These are phyloP conservation scores for Ophiocordyceps camponoti-leonardi DNA, from an alignment of 2,329 filamentous ascomycete genomes.

Conservation along the genomic window DNA sequence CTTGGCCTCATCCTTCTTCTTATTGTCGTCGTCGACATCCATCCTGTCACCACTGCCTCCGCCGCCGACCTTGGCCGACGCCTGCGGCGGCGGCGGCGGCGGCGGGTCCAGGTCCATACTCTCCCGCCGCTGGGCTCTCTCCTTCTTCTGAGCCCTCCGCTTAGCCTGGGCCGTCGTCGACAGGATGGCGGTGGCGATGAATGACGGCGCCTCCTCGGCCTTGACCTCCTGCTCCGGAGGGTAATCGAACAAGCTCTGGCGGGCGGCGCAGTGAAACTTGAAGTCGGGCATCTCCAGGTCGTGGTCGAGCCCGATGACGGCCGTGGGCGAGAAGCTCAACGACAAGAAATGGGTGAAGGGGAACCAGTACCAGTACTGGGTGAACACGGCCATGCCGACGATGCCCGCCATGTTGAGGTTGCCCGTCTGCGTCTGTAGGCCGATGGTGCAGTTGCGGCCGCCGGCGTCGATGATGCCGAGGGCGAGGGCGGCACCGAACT, in stretches of 20 bases:
- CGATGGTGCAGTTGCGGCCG: conserved; percentile 95
- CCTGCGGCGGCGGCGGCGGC: conserved; percentile 26
- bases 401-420: conserved; percentile 98
- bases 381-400: conserved; percentile 95
- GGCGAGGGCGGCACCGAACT: conserved; percentile 87
- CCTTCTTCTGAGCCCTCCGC: conserved; percentile 84
- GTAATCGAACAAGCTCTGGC: conserved; percentile 93
- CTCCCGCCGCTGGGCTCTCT: conserved; percentile 72
- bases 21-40: conserved; percentile 60
- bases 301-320: conserved; percentile 86
- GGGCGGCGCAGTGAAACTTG: conserved; percentile 89
- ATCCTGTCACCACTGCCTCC: conserved; percentile 73
- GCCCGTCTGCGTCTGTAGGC: conserved; percentile 90
- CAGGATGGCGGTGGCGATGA: conserved; percentile 87
- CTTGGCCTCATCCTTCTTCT: conserved; percentile 42
- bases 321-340: conserved; percentile 88
- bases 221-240: conserved; percentile 94
- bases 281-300: conserved; percentile 86
- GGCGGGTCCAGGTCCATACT: conserved; percentile 79
- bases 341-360: conserved; percentile 95
- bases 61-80: conserved; percentile 27
- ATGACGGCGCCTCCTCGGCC: conserved; percentile 77
- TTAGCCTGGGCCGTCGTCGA: conserved; percentile 96
- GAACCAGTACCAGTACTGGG: conserved; percentile 99
- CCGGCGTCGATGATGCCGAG: conserved; percentile 96